phyloP scores from a whole-genome alignment of 495 filamentous ascomycete species.

The Daldinia decipiens region DNA sequence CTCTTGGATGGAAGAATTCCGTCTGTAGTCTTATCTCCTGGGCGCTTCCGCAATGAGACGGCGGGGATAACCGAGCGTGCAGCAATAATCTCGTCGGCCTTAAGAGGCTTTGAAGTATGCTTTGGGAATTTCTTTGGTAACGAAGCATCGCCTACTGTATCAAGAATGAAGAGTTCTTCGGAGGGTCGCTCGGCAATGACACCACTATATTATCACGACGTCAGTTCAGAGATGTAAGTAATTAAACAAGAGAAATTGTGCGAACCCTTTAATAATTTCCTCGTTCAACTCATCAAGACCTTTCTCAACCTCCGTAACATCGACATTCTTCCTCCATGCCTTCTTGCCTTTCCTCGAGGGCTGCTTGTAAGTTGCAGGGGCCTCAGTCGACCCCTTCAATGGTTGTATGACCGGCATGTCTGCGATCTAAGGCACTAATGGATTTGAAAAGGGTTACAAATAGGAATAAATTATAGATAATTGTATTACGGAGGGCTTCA shows the following conservation, averaged over 20 bases:
- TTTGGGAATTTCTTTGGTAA: constrained; percentile 72
- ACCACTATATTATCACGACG: constrained; percentile 64
- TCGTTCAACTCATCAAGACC: constrained; percentile 86
- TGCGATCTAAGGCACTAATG: neutral
- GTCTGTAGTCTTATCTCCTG: constrained; percentile 62
- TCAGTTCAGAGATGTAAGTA: constrained; percentile 36
- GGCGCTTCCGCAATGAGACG: constrained; percentile 78
- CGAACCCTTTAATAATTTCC: constrained; percentile 88
- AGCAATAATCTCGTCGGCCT: constrained; percentile 89
- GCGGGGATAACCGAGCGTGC: constrained; percentile 82
- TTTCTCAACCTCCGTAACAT: constrained; percentile 82
- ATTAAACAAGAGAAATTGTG: constrained; percentile 2
- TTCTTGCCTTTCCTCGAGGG: constrained; percentile 97
- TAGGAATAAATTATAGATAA: neutral
- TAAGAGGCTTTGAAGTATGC: constrained; percentile 74
- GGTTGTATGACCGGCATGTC: constrained; percentile 51
- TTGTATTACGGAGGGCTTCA: neutral
- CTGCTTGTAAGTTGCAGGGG: constrained; percentile 72
- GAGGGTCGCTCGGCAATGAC: constrained; percentile 81
- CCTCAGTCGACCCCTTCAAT: constrained; percentile 49
- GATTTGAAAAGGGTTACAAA: neutral
- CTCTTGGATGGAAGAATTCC: constrained; percentile 81
- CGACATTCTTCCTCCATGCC: constrained; percentile 98
- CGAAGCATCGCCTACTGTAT: constrained; percentile 72
- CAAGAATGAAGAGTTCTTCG: constrained; percentile 81